Conservation (phyloP, 768 basidiomycete genomes). For the Boletus subcaerulescens region DNA sequence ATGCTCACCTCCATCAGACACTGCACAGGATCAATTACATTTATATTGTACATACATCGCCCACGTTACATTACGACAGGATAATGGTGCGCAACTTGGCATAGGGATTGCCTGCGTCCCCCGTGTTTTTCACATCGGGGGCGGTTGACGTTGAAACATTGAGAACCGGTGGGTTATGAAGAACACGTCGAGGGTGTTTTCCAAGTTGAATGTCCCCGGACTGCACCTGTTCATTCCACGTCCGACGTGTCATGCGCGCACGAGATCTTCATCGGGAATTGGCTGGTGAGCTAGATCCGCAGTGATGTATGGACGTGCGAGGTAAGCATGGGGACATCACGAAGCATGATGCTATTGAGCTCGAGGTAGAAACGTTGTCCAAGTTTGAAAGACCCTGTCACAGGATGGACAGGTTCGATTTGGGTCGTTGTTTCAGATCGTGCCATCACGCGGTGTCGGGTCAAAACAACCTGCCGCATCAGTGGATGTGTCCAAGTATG, state of each 20-base stretch:
- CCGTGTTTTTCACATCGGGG: constrained; percentile 10
- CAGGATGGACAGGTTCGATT: background rate
- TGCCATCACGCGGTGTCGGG: constrained; percentile 3
- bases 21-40: constrained; percentile 22
- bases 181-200: constrained; percentile 18
- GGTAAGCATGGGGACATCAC: constrained; percentile 12
- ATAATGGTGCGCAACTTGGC: constrained; percentile 2
- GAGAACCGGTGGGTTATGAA: constrained; percentile 18
- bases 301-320: constrained; percentile 22
- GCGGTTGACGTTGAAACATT: background rate
- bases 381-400: constrained; percentile 23
- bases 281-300: constrained; percentile 17
- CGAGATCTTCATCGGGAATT: constrained; percentile 28
- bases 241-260: constrained; percentile 2
- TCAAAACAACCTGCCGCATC: background rate
- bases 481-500: background rate
- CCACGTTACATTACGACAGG: constrained; percentile 23
- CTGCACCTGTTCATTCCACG: constrained; percentile 1
- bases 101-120: constrained; percentile 13
- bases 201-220: constrained; percentile 10
- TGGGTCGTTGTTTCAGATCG: constrained; percentile 3
- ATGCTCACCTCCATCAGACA: constrained; percentile 7
- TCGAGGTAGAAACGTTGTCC: constrained; percentile 27
- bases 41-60: constrained; percentile 25
- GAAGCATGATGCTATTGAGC: constrained; percentile 10